Base-by-base conservation (phyloP, 495 filamentous ascomycete species). In the Neurospora sp. region DNA sequence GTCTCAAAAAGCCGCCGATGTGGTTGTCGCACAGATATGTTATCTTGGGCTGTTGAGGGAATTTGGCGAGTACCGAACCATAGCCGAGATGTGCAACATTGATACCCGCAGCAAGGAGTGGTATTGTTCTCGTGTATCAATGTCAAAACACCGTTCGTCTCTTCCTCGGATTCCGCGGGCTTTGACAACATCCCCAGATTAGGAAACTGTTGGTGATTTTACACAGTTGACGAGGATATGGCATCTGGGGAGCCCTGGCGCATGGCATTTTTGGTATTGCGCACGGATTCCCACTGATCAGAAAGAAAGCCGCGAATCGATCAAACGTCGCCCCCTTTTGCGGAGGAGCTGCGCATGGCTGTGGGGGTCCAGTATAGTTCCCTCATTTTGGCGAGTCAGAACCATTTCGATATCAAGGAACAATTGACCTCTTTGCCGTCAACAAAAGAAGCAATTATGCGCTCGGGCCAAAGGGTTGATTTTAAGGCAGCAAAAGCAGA, bases 391-490 rank as follows among this genome's bases (percentile, higher is more conserved):
- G 39, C 27, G 71, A 73, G 40, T 68, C 61, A 73, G 47, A 31
- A 31, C 39, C 37, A 10, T 37, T 69, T 39, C 40, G 68, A 69
- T 37, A 41, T 41, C 68, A 69, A 68, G 71, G 65, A 31, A 68
- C 14, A 69, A n/a, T 35, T 31, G 22, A 69, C 7, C 44, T 45
- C 41, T 35, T 45, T 27, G 47, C 38, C 38, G 61, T 31, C 31
- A 31, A 68, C 61, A 73, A 69, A 69, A 68, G 39, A 37, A 37
- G 38, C 69, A 37, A 70, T 70, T 45, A 35, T 70, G 37, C 42
- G 40, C 71, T 68, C 68, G 71, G 71, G 68, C 53, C 71, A 72
- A 39, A 70, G 53, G 70, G 41, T 71, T 41, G 31, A 40, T 18
- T 20, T 20, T 18, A 44, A 22, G 38, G 71, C 44, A 68, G 68